Evolutionary conservation across 2,329 filamentous ascomycete genomes (phyloP).

Genomic region (Penicillium sp.): DNA sequence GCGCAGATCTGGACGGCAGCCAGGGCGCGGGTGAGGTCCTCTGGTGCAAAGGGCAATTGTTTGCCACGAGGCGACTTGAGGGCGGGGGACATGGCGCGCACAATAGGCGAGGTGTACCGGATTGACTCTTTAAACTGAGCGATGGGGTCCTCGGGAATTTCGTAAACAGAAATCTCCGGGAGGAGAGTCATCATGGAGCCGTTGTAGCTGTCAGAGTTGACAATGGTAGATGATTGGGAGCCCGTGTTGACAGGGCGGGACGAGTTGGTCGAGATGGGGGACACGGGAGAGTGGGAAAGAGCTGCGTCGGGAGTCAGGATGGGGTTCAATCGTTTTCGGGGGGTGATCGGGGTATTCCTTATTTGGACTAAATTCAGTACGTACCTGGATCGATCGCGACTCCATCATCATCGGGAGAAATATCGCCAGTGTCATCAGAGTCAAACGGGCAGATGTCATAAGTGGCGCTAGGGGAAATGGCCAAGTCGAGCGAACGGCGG

Average conservation of each 20-base stretch:
- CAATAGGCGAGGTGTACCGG: constrained; percentile 32
- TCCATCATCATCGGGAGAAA: constrained; percentile 23
- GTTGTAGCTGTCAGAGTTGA: constrained; percentile 36
- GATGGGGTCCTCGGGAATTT: constrained; percentile 29
- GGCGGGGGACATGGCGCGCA: constrained; percentile 24
- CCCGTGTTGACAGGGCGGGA: constrained; percentile 28
- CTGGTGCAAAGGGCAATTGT: constrained; percentile 34
- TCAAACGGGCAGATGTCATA: constrained; percentile 23
- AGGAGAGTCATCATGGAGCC: constrained; percentile 38
- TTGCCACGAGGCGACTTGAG: constrained; percentile 25
- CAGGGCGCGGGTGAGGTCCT: constrained; percentile 39
- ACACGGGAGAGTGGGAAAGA: constrained; percentile 12
- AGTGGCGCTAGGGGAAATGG: constrained; percentile 40
- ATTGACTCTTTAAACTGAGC: constrained; percentile 34
- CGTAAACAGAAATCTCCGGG: constrained; percentile 24
- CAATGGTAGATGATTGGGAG: constrained; percentile 38
- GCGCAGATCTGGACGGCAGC: constrained; percentile 36
- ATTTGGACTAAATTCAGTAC: constrained; percentile 1
- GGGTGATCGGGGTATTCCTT: background rate
- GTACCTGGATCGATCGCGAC: constrained; percentile 24
- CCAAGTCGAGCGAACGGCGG: constrained; percentile 35
- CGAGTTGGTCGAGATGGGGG: constrained; percentile 22
- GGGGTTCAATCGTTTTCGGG: background rate
- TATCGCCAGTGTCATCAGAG: constrained; percentile 23
- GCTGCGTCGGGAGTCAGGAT: constrained; percentile 10